Evolutionary conservation across 75 land plant genomes (phyloP), one percentile per base, ranked within the genome.

Genomic region (Pseudotsuga menziesii): DNA sequence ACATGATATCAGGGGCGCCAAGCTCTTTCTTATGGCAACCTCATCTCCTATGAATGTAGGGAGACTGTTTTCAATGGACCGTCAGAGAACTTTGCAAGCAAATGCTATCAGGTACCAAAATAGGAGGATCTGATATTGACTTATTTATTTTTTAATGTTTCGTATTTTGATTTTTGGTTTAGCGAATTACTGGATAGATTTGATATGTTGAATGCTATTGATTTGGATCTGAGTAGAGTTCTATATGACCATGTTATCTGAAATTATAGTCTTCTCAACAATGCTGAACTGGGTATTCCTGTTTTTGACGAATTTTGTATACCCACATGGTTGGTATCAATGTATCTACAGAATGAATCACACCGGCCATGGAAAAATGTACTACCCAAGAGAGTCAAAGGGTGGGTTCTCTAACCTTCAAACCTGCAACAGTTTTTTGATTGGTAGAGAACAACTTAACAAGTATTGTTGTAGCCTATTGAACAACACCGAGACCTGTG

Each of bases 61-160:
- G 54, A 48, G 39, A 39, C 41, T 39, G 23, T 19, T 36, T 69
- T 41, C 54, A 69, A 17, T 8, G 8, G 17, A 20, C 48, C 5
- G 32, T 29, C 32, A 29, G 32, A 29, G 32, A 29, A 29, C 32
- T 20, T 19, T 69, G 11, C 52, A 41, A 69, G 3, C 64, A 9
- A 36, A 69, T n/a, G 52, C n/a, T 36, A 32, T 20, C 72, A 69
- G 72, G 72, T 69, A 69, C 52, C 72, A 69, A 20, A 41, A 39
- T 0, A 32, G 9, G 52, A 69, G 41, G 72, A 69, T 69, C 72
- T 41, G 72, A 17, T 5, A 44, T n/a, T 36, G 3, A 9, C 0
- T 69, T 17, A 48, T 69, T 69, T 0, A 6, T 41, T 14, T 19
- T 29, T 1, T 17, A 17, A 36, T 39, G 11, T 41, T 17, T 25